A percentile compares a stretch with the other conserved stretches of the same genome.
These are phyloP conservation scores for Xanthoceras sorbifolium DNA, from an alignment of 345 rosid species.

Conservation along the genomic window DNA sequence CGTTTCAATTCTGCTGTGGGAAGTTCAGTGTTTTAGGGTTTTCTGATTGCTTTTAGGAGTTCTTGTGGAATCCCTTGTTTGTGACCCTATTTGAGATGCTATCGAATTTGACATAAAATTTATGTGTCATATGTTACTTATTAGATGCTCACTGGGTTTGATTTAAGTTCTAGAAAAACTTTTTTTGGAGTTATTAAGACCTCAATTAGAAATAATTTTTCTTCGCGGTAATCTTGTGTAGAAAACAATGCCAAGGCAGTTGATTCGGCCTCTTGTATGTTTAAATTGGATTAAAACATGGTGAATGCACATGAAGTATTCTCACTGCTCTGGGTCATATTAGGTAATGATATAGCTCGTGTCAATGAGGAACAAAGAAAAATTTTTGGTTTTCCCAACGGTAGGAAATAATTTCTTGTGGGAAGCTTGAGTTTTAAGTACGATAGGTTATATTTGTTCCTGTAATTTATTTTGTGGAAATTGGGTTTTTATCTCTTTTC, in stretches of 20 bases:
- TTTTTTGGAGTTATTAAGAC: neutral
- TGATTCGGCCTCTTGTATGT: neutral
- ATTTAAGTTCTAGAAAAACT: neutral
- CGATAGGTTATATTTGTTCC: neutral
- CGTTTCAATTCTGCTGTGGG: neutral
- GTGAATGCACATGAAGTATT: neutral
- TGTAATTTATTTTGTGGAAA: neutral
- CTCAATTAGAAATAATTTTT: neutral
- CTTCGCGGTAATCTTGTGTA: neutral
- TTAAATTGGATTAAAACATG: neutral
- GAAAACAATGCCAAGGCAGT: neutral
- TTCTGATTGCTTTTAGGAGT: neutral
- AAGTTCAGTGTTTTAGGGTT: neutral
- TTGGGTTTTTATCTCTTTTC: neutral
- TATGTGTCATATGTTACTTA: neutral
- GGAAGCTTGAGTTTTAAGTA: neutral
- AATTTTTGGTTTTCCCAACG: neutral
- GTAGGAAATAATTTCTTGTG: neutral
- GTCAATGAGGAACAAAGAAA: slow-evolving; percentile 1
- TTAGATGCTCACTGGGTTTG: neutral
- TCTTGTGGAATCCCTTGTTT: neutral
- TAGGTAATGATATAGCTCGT: neutral
- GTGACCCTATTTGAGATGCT: neutral
- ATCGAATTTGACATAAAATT: neutral
- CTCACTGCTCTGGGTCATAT: neutral